Percentiles rank a stretch among this genome's conserved stretches.
Evolutionary conservation across 192 early-diverging fungal species (phyloP).

Genomic region (Rhizoclosmatium sp.): DNA sequence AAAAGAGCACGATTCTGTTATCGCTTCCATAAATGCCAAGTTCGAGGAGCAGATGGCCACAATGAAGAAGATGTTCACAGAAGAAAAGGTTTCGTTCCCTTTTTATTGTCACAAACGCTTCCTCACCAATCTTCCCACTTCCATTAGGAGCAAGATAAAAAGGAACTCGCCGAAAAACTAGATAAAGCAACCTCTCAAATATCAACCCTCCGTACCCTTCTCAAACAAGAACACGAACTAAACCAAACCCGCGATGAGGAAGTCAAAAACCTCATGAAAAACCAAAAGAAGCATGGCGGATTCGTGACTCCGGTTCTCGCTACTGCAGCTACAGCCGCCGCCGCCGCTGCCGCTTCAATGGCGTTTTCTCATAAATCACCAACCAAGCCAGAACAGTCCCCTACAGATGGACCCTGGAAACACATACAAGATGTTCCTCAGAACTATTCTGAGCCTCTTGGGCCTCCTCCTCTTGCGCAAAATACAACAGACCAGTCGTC

Average conservation of each 20-base stretch:
- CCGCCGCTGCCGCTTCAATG: too few relatives aligned
- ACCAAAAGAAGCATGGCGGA: not conserved
- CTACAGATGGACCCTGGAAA: too few relatives aligned
- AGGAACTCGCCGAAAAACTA: slow-evolving; percentile 32
- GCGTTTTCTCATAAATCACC: too few relatives aligned
- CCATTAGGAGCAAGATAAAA: slow-evolving; percentile 19
- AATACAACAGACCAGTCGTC: too few relatives aligned
- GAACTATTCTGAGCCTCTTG: too few relatives aligned
- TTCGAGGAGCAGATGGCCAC: slow-evolving; percentile 34
- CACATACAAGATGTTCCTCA: too few relatives aligned
- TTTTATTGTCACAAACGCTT: not conserved
- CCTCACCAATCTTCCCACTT: not conserved
- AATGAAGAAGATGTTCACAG: slow-evolving; percentile 29
- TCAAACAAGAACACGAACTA: slow-evolving; percentile 33
- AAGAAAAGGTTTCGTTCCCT: not conserved
- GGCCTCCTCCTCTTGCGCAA: too few relatives aligned
- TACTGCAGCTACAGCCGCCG: too few relatives aligned
- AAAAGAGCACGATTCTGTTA: slow-evolving; percentile 8
- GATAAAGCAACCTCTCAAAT: slow-evolving; percentile 31
- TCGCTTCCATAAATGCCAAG: slow-evolving; percentile 2
- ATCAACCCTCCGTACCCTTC: slow-evolving; percentile 14
- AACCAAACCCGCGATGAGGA: slow-evolving; percentile 36
- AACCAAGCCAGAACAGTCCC: too few relatives aligned
- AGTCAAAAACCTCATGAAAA: not conserved
- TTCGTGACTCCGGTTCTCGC: too few relatives aligned